Evolutionary conservation across 306 rosid species (phyloP).

Genomic region (Herpetospermum pedunculosum): DNA sequence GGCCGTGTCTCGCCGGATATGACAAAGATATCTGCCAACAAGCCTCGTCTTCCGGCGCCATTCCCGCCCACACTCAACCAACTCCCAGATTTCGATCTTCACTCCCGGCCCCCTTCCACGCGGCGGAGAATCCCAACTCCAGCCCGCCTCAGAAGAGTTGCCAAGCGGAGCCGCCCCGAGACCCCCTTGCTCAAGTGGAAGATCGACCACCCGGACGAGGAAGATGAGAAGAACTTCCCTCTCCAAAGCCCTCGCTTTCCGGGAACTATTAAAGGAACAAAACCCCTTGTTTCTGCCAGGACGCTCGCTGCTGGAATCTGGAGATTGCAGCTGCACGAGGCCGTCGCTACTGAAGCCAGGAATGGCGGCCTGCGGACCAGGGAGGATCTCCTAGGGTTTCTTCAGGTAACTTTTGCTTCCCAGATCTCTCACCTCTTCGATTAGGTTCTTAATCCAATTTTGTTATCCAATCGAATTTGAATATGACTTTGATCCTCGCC

Average conservation of each 20-base stretch:
- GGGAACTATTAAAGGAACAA: conserved; percentile 24
- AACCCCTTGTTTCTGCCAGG: conserved; percentile 49
- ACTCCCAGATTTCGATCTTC: conserved; percentile 62
- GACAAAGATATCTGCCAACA: conserved; percentile 44
- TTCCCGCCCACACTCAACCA: conserved; percentile 23
- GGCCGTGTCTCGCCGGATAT: conserved; percentile 31
- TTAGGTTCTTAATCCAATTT: too few species aligned
- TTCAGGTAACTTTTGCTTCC: conserved; percentile 46
- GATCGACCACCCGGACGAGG: conserved; percentile 24
- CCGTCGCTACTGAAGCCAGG: conserved; percentile 16
- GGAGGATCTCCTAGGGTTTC: conserved; percentile 38
- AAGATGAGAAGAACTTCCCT: conserved; percentile 20
- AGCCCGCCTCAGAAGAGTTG: conserved; percentile 21
- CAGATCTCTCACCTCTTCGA: too few species aligned
- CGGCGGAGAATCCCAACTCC: conserved; percentile 30
- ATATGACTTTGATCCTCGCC: background rate
- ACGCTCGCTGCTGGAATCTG: conserved; percentile 81
- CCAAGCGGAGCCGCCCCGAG: conserved; percentile 68
- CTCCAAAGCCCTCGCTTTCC: conserved; percentile 13
- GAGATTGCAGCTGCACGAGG: conserved; percentile 70
- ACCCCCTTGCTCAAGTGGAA: conserved; percentile 64
- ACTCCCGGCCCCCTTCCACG: conserved; percentile 12
- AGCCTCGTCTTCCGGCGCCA: conserved; percentile 18
- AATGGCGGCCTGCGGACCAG: conserved; percentile 9
- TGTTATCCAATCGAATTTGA: too few species aligned